phyloP scores from a whole-genome alignment of 2,329 filamentous ascomycete species.

The Colletotrichum sp. region DNA sequence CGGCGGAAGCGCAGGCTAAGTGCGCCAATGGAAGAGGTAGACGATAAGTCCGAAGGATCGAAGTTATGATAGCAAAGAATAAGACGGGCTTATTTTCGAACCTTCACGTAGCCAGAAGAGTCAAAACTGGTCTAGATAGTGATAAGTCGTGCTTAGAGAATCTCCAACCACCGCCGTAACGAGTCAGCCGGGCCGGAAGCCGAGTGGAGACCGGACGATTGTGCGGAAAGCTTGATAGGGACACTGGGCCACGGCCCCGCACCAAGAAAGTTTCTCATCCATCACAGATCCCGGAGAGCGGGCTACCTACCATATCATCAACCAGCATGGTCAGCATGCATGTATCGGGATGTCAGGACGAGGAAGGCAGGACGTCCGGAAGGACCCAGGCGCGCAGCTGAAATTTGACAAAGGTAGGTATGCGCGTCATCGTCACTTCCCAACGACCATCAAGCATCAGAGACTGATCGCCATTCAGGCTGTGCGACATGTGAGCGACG shows the following conservation, averaged over 20 bases:
- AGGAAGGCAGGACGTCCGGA: background rate
- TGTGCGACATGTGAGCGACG: constrained; percentile 31
- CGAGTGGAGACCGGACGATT: background rate
- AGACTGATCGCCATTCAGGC: constrained; percentile 10
- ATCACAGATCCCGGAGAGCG: background rate
- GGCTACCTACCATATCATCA: background rate
- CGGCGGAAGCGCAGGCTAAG: background rate
- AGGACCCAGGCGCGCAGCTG: background rate
- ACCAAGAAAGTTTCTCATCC: background rate
- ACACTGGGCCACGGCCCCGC: background rate
- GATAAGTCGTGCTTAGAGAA: background rate
- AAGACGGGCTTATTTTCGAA: background rate
- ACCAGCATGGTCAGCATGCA: background rate
- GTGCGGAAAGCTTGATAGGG: background rate
- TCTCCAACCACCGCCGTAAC: background rate
- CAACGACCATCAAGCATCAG: background rate
- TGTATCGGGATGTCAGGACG: background rate
- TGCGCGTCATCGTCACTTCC: background rate
- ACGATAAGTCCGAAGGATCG: background rate
- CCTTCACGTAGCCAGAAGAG: background rate
- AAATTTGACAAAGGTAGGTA: background rate
- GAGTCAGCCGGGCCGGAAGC: background rate
- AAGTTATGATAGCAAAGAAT: background rate
- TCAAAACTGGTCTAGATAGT: background rate
- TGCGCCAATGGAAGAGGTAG: background rate